Conservation (phyloP, 345 rosid species). For the Garcia nutans region DNA sequence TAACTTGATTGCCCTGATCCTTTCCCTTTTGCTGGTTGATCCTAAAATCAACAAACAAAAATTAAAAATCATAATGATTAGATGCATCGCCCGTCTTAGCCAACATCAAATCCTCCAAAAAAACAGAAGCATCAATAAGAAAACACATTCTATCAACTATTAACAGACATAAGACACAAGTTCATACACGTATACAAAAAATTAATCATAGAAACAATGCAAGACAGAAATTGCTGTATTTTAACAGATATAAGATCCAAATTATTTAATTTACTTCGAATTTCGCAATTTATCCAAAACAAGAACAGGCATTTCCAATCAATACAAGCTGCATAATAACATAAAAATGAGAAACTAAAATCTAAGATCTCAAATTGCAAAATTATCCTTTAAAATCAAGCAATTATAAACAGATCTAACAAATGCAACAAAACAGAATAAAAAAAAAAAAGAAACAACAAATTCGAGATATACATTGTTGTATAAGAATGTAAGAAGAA, state of each 20-base stretch:
- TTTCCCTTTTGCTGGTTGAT: constrained; percentile 37
- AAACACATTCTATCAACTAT: not conserved
- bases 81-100: not conserved
- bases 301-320: not conserved
- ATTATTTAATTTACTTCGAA: not conserved
- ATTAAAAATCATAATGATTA: not conserved
- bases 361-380: not conserved
- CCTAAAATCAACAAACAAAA: constrained; percentile 36
- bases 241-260: not conserved
- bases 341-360: not conserved
- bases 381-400: not conserved
- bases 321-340: not conserved
- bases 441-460: not conserved
- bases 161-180: not conserved
- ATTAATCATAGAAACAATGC: not conserved
- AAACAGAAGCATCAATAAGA: not conserved
- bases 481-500: not conserved
- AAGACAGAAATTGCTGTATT: not conserved
- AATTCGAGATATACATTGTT: not conserved
- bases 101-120: no score
- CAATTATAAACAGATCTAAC: not conserved
- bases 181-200: not conserved
- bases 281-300: not conserved
- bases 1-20: constrained; percentile 47
- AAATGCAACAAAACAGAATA: not conserved